phyloP scores from a whole-genome alignment of 2,329 filamentous ascomycete species.

The Tolypocladium ovalisporum region DNA sequence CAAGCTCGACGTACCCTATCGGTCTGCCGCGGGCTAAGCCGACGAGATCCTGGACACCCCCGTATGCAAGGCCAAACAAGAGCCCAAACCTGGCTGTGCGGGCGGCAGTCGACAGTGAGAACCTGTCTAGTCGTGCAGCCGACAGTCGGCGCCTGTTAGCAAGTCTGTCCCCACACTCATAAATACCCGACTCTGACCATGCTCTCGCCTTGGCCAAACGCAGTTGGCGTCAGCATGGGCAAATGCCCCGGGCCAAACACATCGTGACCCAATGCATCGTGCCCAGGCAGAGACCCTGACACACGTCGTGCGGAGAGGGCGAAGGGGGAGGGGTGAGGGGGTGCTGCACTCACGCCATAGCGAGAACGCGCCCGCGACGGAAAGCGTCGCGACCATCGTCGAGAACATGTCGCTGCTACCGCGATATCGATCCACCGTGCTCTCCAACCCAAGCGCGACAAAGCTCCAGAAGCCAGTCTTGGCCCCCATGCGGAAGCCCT shows the following conservation, averaged over 20 bases:
- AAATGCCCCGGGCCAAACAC: neutral
- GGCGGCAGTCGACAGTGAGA: slow-evolving; percentile 66
- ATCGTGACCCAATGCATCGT: neutral
- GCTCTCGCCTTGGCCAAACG: neutral
- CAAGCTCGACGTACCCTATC: slow-evolving; percentile 63
- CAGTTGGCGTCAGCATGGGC: neutral
- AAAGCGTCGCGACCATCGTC: slow-evolving; percentile 72
- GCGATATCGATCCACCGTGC: slow-evolving; percentile 57
- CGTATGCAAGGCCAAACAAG: slow-evolving; percentile 68
- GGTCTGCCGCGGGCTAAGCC: slow-evolving; percentile 58
- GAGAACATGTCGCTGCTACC: slow-evolving; percentile 65
- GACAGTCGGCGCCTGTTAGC: slow-evolving; percentile 17
- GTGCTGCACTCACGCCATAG: slow-evolving; percentile 56
- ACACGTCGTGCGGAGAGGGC: neutral
- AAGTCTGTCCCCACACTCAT: slow-evolving; percentile 9
- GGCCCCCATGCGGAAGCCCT: slow-evolving; percentile 65
- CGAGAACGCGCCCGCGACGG: slow-evolving; percentile 79
- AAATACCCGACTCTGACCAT: slow-evolving; percentile 14
- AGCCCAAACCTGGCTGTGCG: slow-evolving; percentile 73
- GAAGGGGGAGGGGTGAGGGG: neutral
- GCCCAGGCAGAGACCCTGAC: neutral
- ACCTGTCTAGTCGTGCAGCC: slow-evolving; percentile 48
- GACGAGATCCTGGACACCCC: slow-evolving; percentile 67
- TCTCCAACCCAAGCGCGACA: slow-evolving; percentile 72
- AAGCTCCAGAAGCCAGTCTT: slow-evolving; percentile 63